Base-by-base conservation (phyloP, 1,284 basidiomycete genomes). In the Cryptococcus sp. region DNA sequence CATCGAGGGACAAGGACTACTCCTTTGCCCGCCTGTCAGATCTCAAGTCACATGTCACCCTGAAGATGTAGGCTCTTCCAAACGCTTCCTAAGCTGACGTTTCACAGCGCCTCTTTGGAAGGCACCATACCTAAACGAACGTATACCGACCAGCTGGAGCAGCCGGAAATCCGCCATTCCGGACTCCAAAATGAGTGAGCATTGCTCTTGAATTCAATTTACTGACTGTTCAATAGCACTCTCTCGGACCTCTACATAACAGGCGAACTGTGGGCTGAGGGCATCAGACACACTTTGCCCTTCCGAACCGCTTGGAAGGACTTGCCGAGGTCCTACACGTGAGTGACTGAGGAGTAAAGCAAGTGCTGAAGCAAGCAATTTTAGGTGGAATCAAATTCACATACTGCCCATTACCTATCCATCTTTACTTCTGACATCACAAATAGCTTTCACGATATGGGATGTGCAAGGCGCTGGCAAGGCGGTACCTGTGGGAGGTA, bases 301-400 rank as follows among this genome's bases (percentile, higher is more conserved):
- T 91, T 90, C 70, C 86, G 91, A 50, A 98, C 96, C 0, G 86
- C 90, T 0, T 94, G 92, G 83, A 95, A 94, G 76, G 84, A 90
- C 16, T 97, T 96, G 82, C 90, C 89, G 77, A 86, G 84, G 62
- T 84, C 82, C 47, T 92, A 93, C 72, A 88, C 82, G 90, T 91
- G 65, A 54, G 85, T 79, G 15, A 16, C 10, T 7, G 42, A 45
- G 42, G 5, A n/a, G 22, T 41, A 22, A 15, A 30, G 17, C n/a
- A 16, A 35, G 5, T 47, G 15, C 55, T 46, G 25, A 47, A 13
- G 6, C 47, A 50, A 46, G n/a, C 25, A 38, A 20, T 50, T 47
- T 3, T 69, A 93, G 91, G 42, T 99, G 95, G 95, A 95, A 95
- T 70, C 91, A 97, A 80, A 90, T 89, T 84, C 86, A 98, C 48